phyloP scores from a whole-genome alignment of 1,284 basidiomycete genomes.

The Cutaneotrichosporon spelunceum region DNA sequence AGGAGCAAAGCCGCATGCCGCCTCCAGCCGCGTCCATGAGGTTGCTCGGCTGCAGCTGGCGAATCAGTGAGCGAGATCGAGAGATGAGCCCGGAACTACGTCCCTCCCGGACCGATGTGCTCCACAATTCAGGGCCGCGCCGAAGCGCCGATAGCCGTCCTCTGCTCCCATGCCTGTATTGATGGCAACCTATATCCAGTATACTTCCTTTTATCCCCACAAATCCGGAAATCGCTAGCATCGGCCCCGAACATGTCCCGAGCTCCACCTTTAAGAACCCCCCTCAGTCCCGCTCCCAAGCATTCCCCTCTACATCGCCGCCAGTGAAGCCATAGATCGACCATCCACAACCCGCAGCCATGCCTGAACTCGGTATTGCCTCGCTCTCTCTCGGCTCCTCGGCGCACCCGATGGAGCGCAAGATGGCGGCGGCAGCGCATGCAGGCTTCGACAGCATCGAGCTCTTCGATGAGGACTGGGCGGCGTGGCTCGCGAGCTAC shows the following conservation, averaged over 20 bases:
- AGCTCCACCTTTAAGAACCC: neutral
- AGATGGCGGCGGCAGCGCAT: neutral
- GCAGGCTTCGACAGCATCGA: slow-evolving; percentile 8
- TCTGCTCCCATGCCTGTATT: neutral
- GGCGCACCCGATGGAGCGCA: slow-evolving; percentile 6
- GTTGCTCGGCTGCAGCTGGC: no score
- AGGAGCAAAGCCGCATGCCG: neutral
- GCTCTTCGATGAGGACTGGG: slow-evolving; percentile 14
- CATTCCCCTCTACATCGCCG: neutral
- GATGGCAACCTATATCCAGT: neutral
- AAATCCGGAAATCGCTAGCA: neutral
- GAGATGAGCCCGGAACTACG: neutral
- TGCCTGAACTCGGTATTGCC: slow-evolving; percentile 12
- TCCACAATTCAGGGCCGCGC: neutral
- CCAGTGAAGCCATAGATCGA: no score
- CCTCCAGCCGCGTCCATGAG: no score
- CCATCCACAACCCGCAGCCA: no score
- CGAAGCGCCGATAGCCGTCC: neutral
- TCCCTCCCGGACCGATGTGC: neutral
- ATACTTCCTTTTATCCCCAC: neutral
- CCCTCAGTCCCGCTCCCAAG: neutral
- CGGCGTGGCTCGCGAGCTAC: slow-evolving; percentile 3
- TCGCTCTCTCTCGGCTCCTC: slow-evolving; percentile 13
- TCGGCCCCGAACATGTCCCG: neutral
- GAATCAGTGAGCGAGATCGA: neutral